A percentile compares a stretch with the other conserved stretches of the same genome.
phyloP scores from a whole-genome alignment of 2,329 filamentous ascomycete genomes.

The Nothopassalora personata region DNA sequence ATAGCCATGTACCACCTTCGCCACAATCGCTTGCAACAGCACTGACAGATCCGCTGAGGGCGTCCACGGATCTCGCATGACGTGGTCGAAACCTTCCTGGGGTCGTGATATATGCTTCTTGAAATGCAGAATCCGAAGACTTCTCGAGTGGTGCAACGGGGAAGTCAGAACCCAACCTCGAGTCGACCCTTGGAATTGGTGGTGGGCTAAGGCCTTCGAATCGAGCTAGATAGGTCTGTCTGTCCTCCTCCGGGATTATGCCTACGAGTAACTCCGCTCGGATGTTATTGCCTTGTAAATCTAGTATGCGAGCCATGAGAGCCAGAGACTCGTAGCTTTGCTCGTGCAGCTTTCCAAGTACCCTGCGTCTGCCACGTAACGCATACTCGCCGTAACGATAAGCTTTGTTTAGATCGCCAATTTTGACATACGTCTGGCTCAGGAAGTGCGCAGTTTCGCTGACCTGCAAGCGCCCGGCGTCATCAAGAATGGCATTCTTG shows the following conservation, averaged over 20 bases:
- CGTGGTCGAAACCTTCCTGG: not conserved
- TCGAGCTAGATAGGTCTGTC: not conserved
- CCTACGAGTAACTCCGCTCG: slow-evolving; percentile 9
- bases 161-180: not conserved
- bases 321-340: slow-evolving; percentile 27
- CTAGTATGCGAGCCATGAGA: slow-evolving; percentile 28
- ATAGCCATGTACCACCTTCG: not conserved
- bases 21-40: not conserved
- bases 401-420: slow-evolving; percentile 23
- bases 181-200: not conserved
- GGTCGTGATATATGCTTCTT: not conserved
- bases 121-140: not conserved
- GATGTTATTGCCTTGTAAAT: slow-evolving; percentile 10
- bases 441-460: slow-evolving; percentile 26
- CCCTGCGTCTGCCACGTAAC: slow-evolving; percentile 23
- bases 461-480: slow-evolving; percentile 17
- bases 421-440: slow-evolving; percentile 24
- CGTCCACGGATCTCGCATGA: not conserved
- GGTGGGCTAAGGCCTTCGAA: not conserved
- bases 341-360: slow-evolving; percentile 26
- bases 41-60: not conserved
- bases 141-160: not conserved
- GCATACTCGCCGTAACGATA: slow-evolving; percentile 26
- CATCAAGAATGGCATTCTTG: slow-evolving; percentile 15
- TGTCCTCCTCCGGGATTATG: slow-evolving; percentile 12